Percentiles rank a stretch among this genome's conserved stretches.
Conservation (phyloP, 768 basidiomycete genomes). For the Boletus rubropictus region DNA sequence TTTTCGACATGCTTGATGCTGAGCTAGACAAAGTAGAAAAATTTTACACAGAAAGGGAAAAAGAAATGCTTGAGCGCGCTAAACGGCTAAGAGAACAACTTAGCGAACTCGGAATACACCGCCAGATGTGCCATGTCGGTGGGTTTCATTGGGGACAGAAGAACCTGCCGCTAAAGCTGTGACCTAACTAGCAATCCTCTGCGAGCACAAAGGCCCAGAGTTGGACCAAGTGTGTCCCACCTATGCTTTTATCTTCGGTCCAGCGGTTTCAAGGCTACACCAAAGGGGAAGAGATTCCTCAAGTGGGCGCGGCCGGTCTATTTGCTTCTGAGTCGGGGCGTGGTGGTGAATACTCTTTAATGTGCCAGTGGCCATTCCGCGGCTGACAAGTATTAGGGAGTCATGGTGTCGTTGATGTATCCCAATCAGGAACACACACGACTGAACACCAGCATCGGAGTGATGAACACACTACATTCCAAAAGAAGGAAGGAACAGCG, state of each 20-base stretch:
- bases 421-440: background rate
- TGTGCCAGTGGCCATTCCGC: background rate
- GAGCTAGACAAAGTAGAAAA: conserved; percentile 81
- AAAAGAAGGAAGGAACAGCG: background rate
- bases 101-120: conserved; percentile 64
- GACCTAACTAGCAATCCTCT: conserved; percentile 9
- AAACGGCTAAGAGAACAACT: conserved; percentile 59
- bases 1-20: conserved; percentile 67
- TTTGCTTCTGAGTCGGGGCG: conserved; percentile 17
- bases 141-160: background rate
- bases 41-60: conserved; percentile 72
- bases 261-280: background rate
- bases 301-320: background rate
- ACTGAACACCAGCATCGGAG: background rate
- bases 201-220: background rate
- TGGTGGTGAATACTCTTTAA: conserved; percentile 6
- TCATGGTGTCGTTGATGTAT: background rate
- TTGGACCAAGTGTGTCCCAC: conserved; percentile 9
- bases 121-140: conserved; percentile 50
- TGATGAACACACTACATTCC: background rate
- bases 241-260: conserved; percentile 2
- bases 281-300: background rate
- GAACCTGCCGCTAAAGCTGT: background rate
- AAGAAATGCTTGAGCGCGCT: conserved; percentile 47
- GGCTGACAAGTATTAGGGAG: background rate